Conservation (phyloP, 768 basidiomycete genomes). For the Rhizopogon vesiculosus region DNA sequence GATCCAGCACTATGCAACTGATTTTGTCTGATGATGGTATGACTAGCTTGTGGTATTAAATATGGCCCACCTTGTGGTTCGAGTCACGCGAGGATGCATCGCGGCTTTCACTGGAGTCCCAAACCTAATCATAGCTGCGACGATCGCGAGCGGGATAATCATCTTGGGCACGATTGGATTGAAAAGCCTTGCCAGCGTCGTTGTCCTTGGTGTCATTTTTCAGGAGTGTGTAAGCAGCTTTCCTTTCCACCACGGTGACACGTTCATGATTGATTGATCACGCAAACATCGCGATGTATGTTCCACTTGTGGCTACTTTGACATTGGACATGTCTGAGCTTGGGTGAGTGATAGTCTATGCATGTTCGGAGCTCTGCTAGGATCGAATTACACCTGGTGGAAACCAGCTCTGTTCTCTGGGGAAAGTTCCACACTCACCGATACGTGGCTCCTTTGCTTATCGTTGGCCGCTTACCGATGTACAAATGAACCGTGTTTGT, state of each 20-base stretch:
- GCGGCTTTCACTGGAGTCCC: slow-evolving; percentile 38
- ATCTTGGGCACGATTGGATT: slow-evolving; percentile 42
- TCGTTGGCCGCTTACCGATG: too few species aligned
- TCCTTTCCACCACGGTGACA: neutral
- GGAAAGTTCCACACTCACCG: slow-evolving; percentile 10
- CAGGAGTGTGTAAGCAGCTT: slow-evolving; percentile 33
- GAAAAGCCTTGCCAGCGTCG: slow-evolving; percentile 26
- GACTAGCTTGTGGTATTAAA: slow-evolving; percentile 48
- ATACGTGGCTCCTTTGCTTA: neutral
- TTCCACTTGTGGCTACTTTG: slow-evolving; percentile 39
- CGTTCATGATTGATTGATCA: neutral
- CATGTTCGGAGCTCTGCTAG: slow-evolving; percentile 51
- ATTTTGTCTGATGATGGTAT: neutral
- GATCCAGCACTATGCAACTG: slow-evolving; percentile 2
- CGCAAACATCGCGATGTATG: slow-evolving; percentile 31
- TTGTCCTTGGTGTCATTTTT: slow-evolving; percentile 39
- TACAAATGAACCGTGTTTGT: too few species aligned
- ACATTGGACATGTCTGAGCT: slow-evolving; percentile 44
- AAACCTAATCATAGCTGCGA: slow-evolving; percentile 34
- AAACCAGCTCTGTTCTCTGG: slow-evolving; percentile 47
- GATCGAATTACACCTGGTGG: slow-evolving; percentile 51
- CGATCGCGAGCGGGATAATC: slow-evolving; percentile 27
- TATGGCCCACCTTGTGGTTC: slow-evolving; percentile 45
- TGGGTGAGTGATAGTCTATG: slow-evolving; percentile 26
- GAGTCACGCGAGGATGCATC: slow-evolving; percentile 40